phyloP scores from a whole-genome alignment of 2,329 filamentous ascomycete species.

The Aspergillus pseudonomiae region DNA sequence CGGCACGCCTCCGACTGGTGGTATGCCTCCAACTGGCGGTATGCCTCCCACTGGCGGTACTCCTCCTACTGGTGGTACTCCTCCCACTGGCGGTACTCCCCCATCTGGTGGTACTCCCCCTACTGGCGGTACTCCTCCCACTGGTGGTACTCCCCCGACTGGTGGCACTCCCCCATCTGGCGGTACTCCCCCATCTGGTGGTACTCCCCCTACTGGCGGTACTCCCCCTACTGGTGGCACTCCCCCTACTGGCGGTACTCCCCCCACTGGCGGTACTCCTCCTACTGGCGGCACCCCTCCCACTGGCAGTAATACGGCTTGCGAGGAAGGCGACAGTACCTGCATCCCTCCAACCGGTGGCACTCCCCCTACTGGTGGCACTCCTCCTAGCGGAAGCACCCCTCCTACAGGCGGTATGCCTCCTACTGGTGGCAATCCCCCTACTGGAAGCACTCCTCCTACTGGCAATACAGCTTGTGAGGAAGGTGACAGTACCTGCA shows the following conservation, averaged over 20 bases:
- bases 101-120: neutral
- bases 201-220: too few species aligned
- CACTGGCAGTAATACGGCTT: neutral
- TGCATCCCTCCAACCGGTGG: neutral
- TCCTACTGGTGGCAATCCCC: fast-evolving
- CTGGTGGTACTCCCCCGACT: too few species aligned
- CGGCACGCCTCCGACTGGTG: neutral
- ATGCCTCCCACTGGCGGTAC: neutral
- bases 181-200: too few species aligned
- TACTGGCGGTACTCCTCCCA: too few species aligned
- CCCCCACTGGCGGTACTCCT: neutral
- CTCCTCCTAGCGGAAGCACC: too few species aligned
- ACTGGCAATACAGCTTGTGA: too few species aligned
- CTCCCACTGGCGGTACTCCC: neutral
- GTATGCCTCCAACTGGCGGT: neutral
- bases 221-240: too few species aligned
- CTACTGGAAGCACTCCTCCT: too few species aligned
- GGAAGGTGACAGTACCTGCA: too few species aligned
- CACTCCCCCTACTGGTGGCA: neutral
- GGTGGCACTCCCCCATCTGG: too few species aligned
- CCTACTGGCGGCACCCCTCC: neutral
- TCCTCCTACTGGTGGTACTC: neutral
- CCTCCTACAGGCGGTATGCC: too few species aligned
- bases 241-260: neutral
- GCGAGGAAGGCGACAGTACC: too few species aligned